phyloP scores from a whole-genome alignment of 352 stramenopile genomes.

The Phytophthora sojae region DNA sequence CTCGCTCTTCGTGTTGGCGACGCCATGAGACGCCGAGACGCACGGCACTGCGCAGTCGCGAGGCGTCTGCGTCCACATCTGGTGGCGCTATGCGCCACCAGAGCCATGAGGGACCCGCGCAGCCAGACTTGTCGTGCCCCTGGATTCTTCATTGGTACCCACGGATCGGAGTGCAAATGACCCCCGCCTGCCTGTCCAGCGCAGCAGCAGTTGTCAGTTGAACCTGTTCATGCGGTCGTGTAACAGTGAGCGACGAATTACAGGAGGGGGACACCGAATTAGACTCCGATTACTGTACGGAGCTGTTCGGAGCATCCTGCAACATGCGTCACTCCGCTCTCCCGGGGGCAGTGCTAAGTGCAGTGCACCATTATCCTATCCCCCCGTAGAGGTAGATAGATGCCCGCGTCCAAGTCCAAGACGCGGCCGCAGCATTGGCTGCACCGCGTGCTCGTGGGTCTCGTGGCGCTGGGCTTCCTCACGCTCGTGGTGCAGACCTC shows the following conservation, averaged over 20 bases:
- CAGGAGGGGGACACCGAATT: neutral
- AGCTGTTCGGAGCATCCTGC: slow-evolving; percentile 5
- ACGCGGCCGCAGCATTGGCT: slow-evolving; percentile 17
- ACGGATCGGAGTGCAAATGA: neutral
- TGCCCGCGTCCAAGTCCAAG: slow-evolving; percentile 11
- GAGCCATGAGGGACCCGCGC: slow-evolving; percentile 15
- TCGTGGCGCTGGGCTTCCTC: slow-evolving; percentile 23
- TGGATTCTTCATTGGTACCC: slow-evolving; percentile 11
- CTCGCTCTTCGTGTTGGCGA: neutral
- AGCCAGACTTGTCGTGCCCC: slow-evolving; percentile 11
- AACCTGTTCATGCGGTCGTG: neutral
- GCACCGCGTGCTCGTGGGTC: slow-evolving; percentile 20
- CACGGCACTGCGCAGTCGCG: slow-evolving; percentile 8
- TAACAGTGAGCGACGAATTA: neutral
- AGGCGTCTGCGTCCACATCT: neutral
- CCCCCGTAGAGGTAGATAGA: neutral
- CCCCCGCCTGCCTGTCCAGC: neutral
- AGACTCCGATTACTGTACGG: neutral
- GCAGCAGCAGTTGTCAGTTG: neutral
- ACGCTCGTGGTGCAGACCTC: slow-evolving; percentile 29
- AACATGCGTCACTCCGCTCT: neutral
- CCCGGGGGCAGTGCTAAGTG: neutral
- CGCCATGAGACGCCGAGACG: slow-evolving; percentile 5
- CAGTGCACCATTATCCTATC: neutral
- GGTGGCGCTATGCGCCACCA: no score